These are phyloP conservation scores for Setaria italica DNA, from an alignment of 202 grass and related monocot genomes.

Conservation along the genomic window DNA sequence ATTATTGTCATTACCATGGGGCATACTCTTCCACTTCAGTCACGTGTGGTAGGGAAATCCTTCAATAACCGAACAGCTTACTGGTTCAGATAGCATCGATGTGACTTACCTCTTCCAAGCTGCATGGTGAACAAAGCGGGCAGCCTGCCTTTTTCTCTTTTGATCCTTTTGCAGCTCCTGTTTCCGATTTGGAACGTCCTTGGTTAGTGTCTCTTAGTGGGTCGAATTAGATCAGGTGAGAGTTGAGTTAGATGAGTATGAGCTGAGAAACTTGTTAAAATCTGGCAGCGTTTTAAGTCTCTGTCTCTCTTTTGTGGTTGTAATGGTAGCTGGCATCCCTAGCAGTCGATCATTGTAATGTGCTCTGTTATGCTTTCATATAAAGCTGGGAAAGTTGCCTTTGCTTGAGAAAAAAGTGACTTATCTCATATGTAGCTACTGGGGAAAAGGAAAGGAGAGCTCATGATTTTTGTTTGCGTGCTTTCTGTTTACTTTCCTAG, in stretches of 20 bases:
- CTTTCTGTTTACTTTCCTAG: neutral
- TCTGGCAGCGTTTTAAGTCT: too few relatives aligned
- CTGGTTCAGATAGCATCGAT: neutral
- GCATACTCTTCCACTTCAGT: neutral
- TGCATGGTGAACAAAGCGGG: neutral
- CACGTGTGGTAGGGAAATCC: neutral
- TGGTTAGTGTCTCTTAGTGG: neutral
- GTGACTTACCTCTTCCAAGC: neutral
- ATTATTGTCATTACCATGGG: neutral
- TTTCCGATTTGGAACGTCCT: neutral
- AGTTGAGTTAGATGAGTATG: too few relatives aligned
- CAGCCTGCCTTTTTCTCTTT: neutral
- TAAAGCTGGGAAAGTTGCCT: neutral
- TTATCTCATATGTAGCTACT: neutral
- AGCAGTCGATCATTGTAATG: too few relatives aligned
- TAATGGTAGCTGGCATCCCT: too few relatives aligned
- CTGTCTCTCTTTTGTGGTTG: too few relatives aligned
- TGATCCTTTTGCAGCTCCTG: neutral
- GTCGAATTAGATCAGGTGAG: too few relatives aligned
- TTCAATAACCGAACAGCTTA: neutral
- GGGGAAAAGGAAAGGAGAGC: neutral
- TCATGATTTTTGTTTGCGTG: neutral
- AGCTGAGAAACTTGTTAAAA: too few relatives aligned
- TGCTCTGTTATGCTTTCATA: neutral
- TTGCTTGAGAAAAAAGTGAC: neutral